A percentile compares a stretch with the other conserved stretches of the same genome.
phyloP scores from a whole-genome alignment of 768 basidiomycete genomes.

The Baorangia bicolor region DNA sequence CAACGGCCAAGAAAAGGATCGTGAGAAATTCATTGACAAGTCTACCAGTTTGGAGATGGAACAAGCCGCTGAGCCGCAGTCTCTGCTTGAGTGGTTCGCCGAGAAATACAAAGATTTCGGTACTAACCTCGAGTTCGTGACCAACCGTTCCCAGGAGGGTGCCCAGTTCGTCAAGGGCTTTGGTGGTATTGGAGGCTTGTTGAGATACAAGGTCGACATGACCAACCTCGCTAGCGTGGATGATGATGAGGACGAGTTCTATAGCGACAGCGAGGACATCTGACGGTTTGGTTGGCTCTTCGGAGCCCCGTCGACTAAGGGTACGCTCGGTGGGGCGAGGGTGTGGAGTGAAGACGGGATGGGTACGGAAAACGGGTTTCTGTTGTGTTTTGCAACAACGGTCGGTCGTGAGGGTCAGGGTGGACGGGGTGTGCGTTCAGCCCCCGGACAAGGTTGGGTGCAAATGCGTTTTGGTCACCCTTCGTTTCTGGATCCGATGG shows the following conservation, averaged over 20 bases:
- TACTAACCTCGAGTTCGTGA: constrained; percentile 92
- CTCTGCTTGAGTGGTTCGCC: constrained; percentile 96
- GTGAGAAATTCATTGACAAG: constrained; percentile 94
- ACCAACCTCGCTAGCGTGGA: constrained; percentile 70
- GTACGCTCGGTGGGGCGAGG: constrained; percentile 66
- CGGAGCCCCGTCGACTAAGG: constrained; percentile 70
- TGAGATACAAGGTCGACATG: constrained; percentile 98
- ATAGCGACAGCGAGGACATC: constrained; percentile 69
- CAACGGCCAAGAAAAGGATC: constrained; percentile 88
- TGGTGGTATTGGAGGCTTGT: constrained; percentile 93
- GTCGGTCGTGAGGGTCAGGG: constrained; percentile 1
- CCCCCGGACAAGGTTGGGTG: constrained; percentile 10
- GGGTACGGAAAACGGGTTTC: constrained; percentile 1
- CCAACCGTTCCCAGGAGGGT: constrained; percentile 95
- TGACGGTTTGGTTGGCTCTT: constrained; percentile 87
- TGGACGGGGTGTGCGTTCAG: constrained; percentile 2
- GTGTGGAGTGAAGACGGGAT: constrained; percentile 22
- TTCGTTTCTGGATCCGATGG: constrained; percentile 13
- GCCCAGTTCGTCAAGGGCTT: constrained; percentile 98
- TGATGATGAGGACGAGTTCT: constrained; percentile 85
- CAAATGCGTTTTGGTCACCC: constrained; percentile 1
- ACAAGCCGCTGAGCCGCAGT: constrained; percentile 72
- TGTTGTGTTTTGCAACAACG: constrained; percentile 5
- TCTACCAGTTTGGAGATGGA: constrained; percentile 97
- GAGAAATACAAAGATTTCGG: constrained; percentile 99